Conservation (phyloP, 495 filamentous ascomycete species). For the Podospora didyma region DNA sequence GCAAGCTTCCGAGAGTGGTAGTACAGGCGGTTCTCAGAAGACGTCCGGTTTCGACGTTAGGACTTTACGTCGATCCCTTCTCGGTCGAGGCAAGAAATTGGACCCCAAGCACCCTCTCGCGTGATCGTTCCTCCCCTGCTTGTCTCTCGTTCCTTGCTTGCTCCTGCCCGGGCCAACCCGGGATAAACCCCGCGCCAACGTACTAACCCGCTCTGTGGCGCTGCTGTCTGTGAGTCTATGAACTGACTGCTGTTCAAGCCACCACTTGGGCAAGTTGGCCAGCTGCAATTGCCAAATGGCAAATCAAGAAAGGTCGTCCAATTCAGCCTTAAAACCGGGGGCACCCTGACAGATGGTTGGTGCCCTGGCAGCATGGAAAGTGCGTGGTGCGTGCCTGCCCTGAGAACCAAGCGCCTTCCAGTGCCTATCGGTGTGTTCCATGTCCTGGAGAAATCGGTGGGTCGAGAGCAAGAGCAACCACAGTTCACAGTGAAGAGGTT, state of each 20-base stretch:
- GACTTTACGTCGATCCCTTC: too few species aligned
- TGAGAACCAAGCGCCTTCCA: too few species aligned
- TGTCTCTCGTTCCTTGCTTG: not conserved
- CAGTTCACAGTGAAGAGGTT: not conserved
- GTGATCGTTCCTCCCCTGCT: not conserved
- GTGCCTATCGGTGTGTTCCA: too few species aligned
- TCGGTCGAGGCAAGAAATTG: too few species aligned
- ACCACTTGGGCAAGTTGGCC: not conserved
- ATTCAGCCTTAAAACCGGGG: slow-evolving; percentile 15
- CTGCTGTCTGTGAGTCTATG: slow-evolving; percentile 6
- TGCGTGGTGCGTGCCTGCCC: not conserved
- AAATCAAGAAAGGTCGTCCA: slow-evolving; percentile 12
- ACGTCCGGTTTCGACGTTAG: too few species aligned
- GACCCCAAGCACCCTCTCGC: not conserved
- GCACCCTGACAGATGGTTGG: not conserved
- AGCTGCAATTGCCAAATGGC: slow-evolving; percentile 4
- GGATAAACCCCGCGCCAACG: slow-evolving; percentile 14
- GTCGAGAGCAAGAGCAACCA: too few species aligned
- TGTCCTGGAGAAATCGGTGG: too few species aligned
- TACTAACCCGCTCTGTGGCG: not conserved
- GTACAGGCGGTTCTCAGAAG: too few species aligned
- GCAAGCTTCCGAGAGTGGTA: too few species aligned
- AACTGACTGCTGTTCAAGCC: slow-evolving; percentile 12
- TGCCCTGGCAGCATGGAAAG: not conserved
- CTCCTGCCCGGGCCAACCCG: not conserved